Evolutionary conservation across 345 rosid genomes (phyloP).

Genomic region (Gossypium bickii): DNA sequence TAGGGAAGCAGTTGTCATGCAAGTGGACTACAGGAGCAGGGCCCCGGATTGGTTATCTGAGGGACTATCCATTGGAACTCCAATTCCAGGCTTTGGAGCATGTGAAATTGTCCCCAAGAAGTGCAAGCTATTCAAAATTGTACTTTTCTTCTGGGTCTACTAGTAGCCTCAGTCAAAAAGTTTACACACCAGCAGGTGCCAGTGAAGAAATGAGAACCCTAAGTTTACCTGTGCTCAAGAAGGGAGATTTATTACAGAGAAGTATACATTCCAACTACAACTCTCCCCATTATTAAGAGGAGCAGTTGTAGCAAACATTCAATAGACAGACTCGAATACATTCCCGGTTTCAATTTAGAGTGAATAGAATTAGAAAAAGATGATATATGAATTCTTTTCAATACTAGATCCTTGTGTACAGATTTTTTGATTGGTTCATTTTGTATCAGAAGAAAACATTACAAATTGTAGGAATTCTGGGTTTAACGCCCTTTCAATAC

Average conservation of each 20-base stretch:
- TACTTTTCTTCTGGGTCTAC: conserved; percentile 26
- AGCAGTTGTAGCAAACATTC: conserved; percentile 19
- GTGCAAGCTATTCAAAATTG: conserved; percentile 4
- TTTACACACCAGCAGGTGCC: not conserved
- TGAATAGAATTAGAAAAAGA: conserved; percentile 25
- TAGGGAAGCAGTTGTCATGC: conserved; percentile 78
- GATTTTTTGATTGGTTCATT: conserved; percentile 12
- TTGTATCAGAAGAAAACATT: conserved; percentile 17
- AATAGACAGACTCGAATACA: conserved; percentile 5
- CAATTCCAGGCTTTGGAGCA: conserved; percentile 82
- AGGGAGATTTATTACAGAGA: not conserved
- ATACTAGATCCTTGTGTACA: conserved; percentile 2
- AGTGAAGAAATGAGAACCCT: conserved; percentile 13
- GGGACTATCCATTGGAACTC: conserved; percentile 78
- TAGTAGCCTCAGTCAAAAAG: conserved; percentile 17
- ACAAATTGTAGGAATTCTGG: conserved; percentile 17
- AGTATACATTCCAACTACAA: not conserved
- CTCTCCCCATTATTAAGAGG: conserved; percentile 15
- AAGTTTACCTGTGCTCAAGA: conserved; percentile 9
- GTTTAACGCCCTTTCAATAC: not conserved
- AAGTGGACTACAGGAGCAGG: conserved; percentile 99
- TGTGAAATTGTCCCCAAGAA: conserved; percentile 78
- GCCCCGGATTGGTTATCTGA: conserved; percentile 82
- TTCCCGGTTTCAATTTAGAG: not conserved
- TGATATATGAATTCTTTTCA: conserved; percentile 40